Evolutionary conservation across 2,329 filamentous ascomycete species (phyloP), one percentile per base, ranked within the genome.

Genomic region (Penicillium sp.): DNA sequence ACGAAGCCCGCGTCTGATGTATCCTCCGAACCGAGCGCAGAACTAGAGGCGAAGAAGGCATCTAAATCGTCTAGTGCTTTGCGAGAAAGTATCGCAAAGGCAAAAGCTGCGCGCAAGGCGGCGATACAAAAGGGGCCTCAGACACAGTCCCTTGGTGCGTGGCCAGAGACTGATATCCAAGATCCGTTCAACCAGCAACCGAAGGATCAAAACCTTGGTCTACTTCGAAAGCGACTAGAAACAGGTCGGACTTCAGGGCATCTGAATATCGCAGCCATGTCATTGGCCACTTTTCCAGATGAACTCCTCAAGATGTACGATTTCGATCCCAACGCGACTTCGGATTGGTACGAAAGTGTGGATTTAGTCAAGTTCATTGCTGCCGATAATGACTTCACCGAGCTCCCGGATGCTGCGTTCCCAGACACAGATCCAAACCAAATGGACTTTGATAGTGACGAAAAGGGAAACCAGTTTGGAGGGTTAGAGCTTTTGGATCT

Each of bases 271-370:
- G 90, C 93, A 0, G 93, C 91, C 0, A 85, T 98, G 83, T 87
- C 88, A 1, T 77, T 99, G 45, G 90, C 88, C 64, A 84, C 90
- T 61, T 90, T 99, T 3, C 95, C 95, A 0, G 78, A 86, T 1
- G 91, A 96, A 71, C 91, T 98, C 0, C 81, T 96, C 78, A 87
- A 88, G 58, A 98, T 98, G 93, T 98, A 97, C 74, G 91, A 93
- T 69, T 82, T 91, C 19, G 88, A 93, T 57, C 84, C 86, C 59
- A 86, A 89, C 44, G 83, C 82, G 13, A 81, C 85, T 23, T 87
- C 85, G 41, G 87, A 89, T 38, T 98, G 95, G 95, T 93, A 93
- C 2, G 94, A 98, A 76, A 90, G 91, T 62, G 92, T 98, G 11
- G 94, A 98, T 72, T 79, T 98, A 50, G 90, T 89, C 0, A 88